Evolutionary conservation across 2,329 filamentous ascomycete genomes (phyloP).

Genomic region (Thelonectria blattea): DNA sequence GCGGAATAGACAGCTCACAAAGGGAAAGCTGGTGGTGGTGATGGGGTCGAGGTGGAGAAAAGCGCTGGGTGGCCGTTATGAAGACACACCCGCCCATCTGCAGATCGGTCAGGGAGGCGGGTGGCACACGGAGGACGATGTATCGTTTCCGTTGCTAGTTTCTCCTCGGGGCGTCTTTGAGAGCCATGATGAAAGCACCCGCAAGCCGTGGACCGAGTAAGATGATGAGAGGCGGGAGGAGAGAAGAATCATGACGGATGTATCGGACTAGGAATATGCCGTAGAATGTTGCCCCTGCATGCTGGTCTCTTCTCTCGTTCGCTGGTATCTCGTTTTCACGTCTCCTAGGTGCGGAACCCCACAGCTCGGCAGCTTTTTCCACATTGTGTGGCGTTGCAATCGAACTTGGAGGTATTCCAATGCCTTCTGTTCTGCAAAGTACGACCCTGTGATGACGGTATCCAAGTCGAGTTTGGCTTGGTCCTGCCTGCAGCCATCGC

Average conservation of each 20-base stretch:
- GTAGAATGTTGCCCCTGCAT: neutral
- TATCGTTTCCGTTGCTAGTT: constrained; percentile 27
- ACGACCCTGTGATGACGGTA: no score
- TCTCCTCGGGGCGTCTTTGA: neutral
- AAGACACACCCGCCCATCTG: constrained; percentile 31
- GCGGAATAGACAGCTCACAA: constrained; percentile 4
- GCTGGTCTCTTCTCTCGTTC: neutral
- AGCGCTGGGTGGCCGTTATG: constrained; percentile 27
- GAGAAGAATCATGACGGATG: neutral
- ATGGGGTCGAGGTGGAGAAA: constrained; percentile 33
- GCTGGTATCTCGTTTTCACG: no score
- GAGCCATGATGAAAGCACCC: constrained; percentile 9
- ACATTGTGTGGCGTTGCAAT: no score
- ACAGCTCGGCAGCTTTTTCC: no score
- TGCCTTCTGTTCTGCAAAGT: no score
- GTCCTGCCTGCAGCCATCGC: no score
- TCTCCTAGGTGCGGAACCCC: no score
- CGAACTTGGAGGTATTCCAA: no score
- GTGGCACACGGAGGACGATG: constrained; percentile 34
- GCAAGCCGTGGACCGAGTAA: constrained; percentile 15
- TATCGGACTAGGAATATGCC: no score
- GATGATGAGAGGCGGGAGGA: neutral
- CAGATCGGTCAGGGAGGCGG: constrained; percentile 32
- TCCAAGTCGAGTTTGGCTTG: no score
- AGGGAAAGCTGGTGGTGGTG: constrained; percentile 22